These are phyloP conservation scores for Ophiosphaerella herpotricha DNA, from an alignment of 2,329 filamentous ascomycete genomes.

Conservation along the genomic window DNA sequence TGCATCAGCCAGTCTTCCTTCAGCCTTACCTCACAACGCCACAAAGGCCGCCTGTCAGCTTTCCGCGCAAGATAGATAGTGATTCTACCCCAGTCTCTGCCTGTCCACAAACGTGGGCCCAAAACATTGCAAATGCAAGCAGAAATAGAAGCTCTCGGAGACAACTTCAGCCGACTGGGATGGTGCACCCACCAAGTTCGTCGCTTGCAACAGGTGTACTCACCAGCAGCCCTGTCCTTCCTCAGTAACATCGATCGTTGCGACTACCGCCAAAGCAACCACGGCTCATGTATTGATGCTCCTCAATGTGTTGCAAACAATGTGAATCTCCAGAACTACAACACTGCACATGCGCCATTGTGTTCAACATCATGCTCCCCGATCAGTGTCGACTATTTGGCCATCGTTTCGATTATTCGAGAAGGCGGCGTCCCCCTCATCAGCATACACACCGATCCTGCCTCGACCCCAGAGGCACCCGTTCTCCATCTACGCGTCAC, in stretches of 20 bases:
- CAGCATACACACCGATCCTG: constrained; percentile 1
- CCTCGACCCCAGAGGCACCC: not conserved
- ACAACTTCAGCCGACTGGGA: not conserved
- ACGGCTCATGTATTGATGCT: not conserved
- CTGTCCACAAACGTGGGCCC: too few relatives aligned
- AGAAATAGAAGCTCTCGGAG: too few relatives aligned
- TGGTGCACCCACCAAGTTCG: constrained; percentile 7
- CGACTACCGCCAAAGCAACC: constrained; percentile 3
- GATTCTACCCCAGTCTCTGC: too few relatives aligned
- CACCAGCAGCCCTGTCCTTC: too few relatives aligned
- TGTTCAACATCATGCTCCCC: not conserved
- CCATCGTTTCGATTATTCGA: constrained; percentile 5
- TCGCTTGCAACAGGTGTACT: not conserved
- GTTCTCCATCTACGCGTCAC: constrained; percentile 2
- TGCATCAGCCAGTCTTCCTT: too few relatives aligned
- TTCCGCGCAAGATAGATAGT: too few relatives aligned
- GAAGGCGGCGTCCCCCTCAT: constrained; percentile 6
- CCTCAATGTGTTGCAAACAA: constrained; percentile 6
- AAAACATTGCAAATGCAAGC: too few relatives aligned
- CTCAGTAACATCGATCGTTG: not conserved
- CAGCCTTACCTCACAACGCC: too few relatives aligned
- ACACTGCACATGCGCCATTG: not conserved
- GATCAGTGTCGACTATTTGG: not conserved
- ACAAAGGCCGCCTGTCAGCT: too few relatives aligned
- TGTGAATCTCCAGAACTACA: not conserved